Percentiles rank a stretch among this genome's conserved stretches.
Conservation (phyloP, 345 rosid species). For the Moricandia moricandioides region DNA sequence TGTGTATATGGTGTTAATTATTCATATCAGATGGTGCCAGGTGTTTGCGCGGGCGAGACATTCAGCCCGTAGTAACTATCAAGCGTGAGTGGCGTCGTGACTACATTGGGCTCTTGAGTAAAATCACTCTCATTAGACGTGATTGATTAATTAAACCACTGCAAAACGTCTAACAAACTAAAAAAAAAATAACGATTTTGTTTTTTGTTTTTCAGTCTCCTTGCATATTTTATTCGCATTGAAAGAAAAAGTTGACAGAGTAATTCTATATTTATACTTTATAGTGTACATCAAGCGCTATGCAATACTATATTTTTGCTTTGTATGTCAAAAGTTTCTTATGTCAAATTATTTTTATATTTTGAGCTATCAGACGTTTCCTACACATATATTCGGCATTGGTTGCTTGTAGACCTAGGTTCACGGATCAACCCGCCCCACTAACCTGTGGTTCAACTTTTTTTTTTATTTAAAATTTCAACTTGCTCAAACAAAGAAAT, state of each 20-base stretch:
- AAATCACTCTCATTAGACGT: neutral
- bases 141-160: slow-evolving; percentile 15
- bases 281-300: slow-evolving; percentile 3
- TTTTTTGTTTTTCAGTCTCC: too few species aligned
- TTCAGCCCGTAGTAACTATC: neutral
- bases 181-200: neutral
- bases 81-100: neutral
- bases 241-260: neutral
- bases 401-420: too few species aligned
- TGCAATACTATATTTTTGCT: slow-evolving; percentile 7
- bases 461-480: too few species aligned
- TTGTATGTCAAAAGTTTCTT: slow-evolving; percentile 9
- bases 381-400: neutral
- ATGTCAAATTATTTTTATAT: neutral
- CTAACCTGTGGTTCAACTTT: too few species aligned
- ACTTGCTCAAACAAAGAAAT: too few species aligned
- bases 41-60: neutral
- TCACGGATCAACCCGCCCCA: too few species aligned
- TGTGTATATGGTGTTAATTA: neutral
- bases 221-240: neutral
- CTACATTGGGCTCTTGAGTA: neutral
- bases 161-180: neutral
- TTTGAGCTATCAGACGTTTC: slow-evolving; percentile 21
- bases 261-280: neutral
- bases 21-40: neutral